Percentiles rank a stretch among this genome's conserved stretches.
Evolutionary conservation across 257 asterid genomes (phyloP).

Genomic region (Fraxinus cuspidata): DNA sequence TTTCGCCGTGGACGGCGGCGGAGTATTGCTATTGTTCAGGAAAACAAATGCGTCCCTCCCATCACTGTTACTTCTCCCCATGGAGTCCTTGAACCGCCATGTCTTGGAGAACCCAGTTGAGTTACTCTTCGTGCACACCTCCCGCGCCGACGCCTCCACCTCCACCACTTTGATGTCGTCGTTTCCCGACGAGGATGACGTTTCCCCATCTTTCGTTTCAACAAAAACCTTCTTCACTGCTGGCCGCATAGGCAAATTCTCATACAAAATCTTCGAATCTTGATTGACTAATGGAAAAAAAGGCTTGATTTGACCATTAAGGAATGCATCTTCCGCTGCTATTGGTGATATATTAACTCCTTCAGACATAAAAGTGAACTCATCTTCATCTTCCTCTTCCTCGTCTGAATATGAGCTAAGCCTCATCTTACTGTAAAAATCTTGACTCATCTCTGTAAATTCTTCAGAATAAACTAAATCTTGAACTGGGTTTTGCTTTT

Average conservation of each 20-base stretch:
- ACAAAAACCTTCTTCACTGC: constrained; percentile 58
- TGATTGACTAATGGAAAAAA: constrained; percentile 65
- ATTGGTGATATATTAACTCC: constrained; percentile 54
- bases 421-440: constrained; percentile 28
- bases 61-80: constrained; percentile 62
- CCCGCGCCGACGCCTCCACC: constrained; percentile 29
- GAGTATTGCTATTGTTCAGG: constrained; percentile 33
- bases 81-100: constrained; percentile 62
- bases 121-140: constrained; percentile 60
- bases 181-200: constrained; percentile 27
- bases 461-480: constrained; percentile 11
- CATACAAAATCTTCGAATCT: constrained; percentile 36
- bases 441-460: constrained; percentile 21
- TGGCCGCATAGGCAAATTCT: constrained; percentile 42
- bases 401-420: constrained; percentile 23
- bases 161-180: constrained; percentile 36
- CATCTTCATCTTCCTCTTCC: constrained; percentile 46
- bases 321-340: constrained; percentile 81
- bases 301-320: constrained; percentile 81
- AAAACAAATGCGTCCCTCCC: constrained; percentile 74
- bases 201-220: constrained; percentile 25
- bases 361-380: constrained; percentile 63
- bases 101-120: constrained; percentile 73
- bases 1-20: constrained; percentile 18
- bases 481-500: constrained; percentile 17